Base-by-base conservation (phyloP, 192 early-diverging fungal species). In the Linnemannia zychae region DNA sequence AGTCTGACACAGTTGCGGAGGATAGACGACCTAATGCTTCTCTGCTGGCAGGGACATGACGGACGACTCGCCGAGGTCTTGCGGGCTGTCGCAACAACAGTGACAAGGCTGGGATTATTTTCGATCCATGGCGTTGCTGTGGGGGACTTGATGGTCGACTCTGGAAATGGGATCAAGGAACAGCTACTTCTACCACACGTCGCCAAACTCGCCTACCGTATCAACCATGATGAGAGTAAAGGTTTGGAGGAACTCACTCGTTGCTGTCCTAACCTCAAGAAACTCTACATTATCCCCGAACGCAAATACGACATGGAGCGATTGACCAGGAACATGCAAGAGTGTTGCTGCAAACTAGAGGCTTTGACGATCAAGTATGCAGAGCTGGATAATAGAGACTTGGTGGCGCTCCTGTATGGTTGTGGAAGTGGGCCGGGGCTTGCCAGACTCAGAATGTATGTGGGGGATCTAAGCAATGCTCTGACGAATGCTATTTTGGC, bases 201-300 rank as follows among this genome's bases (percentile, higher is more conserved):
- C 38, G 40, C 47, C 68, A 37, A 44, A 44, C n/a, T 70, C 11
- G 44, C 20, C n/a, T 70, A 44, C n/a, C 68, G 68, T 4, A 70
- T 70, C 68, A 70, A 70, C 11, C 68, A 70, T 7, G 7, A 70
- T 3, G 44, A 70, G 68, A 70, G 68, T 38, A 70, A 18, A 0
- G 68, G 68, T 20, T 40, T 70, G 5, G 68, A 70, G 68, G 68
- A 47, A 9, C 68, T 70, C 4, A 22, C 47, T 40, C 34, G 40
- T 11, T 24, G n/a, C 68, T 70, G 68, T 24, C 68, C 68, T 20
- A 70, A 70, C 40, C 37, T 70, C 68, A 37, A 44, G 20, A 47
- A 70, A 22, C 68, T 70, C 37, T 70, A 37, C 22, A 44, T 70
- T 22, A 70, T 70, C 44, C 68, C 40, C 20, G 68, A 70, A n/a